Conservation (phyloP, 148 eudicot genomes). For the Nepenthes gracilis region DNA sequence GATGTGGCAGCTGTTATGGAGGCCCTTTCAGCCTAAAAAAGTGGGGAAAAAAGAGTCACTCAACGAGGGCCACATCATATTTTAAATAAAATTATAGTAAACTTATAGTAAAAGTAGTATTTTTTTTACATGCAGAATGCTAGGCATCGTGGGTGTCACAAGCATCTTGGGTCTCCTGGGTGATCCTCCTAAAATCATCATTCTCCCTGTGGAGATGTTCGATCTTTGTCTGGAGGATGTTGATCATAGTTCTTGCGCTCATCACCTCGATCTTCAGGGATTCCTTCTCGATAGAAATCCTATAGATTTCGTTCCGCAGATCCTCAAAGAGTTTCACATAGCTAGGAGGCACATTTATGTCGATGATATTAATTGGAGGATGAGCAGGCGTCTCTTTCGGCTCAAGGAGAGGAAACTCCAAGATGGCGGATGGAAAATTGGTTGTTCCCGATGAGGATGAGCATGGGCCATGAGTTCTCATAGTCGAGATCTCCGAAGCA, state of each 20-base stretch:
- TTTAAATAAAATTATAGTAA: too few species aligned
- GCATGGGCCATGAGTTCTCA: conserved; percentile 45
- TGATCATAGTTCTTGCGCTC: conserved; percentile 97
- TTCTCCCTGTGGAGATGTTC: conserved; percentile 59
- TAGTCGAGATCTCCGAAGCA: conserved; percentile 76
- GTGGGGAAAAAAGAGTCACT: too few species aligned
- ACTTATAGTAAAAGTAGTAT: too few species aligned
- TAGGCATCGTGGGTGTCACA: too few species aligned
- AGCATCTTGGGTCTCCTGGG: background rate
- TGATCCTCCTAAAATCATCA: conserved; percentile 43
- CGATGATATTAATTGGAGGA: conserved; percentile 39
- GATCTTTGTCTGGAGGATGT: conserved; percentile 75
- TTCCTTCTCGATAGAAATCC: conserved; percentile 89
- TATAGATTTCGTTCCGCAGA: conserved; percentile 68
- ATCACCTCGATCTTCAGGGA: conserved; percentile 88
- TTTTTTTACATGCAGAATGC: too few species aligned
- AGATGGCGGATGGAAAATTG: conserved; percentile 25
- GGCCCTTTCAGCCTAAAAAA: too few species aligned
- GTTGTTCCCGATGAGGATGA: conserved; percentile 37
- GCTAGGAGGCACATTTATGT: conserved; percentile 86
- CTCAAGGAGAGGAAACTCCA: conserved; percentile 67
- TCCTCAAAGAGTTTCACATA: conserved; percentile 83
- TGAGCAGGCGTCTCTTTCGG: conserved; percentile 32
- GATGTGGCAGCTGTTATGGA: too few species aligned
- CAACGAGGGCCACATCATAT: too few species aligned